Conservation (phyloP, 352 stramenopile species). For the Globisporangium canariense region DNA sequence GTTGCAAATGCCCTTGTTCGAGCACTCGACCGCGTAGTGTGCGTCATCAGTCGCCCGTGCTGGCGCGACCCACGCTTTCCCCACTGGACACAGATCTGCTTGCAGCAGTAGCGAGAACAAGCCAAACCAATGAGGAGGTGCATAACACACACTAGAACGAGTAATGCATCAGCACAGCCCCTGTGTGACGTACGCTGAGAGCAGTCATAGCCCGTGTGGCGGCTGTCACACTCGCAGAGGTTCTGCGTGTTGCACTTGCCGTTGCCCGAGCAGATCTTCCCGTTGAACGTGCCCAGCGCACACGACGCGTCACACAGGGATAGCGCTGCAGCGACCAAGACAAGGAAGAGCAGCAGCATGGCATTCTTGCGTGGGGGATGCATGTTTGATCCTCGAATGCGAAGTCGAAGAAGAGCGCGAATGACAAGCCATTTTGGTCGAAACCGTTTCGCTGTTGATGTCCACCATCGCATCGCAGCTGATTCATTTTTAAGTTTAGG, state of each 20-base stretch:
- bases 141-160: no score
- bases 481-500: no score
- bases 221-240: slow-evolving; percentile 51
- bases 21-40: slow-evolving; percentile 72
- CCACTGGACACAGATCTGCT: slow-evolving; percentile 43
- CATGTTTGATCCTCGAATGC: background rate
- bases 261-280: slow-evolving; percentile 57
- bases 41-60: slow-evolving; percentile 47
- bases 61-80: slow-evolving; percentile 54
- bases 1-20: slow-evolving; percentile 71
- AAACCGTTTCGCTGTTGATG: background rate
- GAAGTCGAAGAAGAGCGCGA: background rate
- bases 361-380: background rate
- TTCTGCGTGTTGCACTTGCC: slow-evolving; percentile 44
- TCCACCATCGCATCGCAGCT: background rate
- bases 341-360: background rate
- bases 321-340: background rate
- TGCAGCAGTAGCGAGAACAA: no score
- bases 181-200: slow-evolving; percentile 36
- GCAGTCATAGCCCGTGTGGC: slow-evolving; percentile 56
- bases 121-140: no score
- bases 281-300: slow-evolving; percentile 41
- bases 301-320: slow-evolving; percentile 23
- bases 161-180: no score
- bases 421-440: slow-evolving; percentile 3